Evolutionary conservation across 192 early-diverging fungal species (phyloP).

Genomic region (Anaeromyces robustus): DNA sequence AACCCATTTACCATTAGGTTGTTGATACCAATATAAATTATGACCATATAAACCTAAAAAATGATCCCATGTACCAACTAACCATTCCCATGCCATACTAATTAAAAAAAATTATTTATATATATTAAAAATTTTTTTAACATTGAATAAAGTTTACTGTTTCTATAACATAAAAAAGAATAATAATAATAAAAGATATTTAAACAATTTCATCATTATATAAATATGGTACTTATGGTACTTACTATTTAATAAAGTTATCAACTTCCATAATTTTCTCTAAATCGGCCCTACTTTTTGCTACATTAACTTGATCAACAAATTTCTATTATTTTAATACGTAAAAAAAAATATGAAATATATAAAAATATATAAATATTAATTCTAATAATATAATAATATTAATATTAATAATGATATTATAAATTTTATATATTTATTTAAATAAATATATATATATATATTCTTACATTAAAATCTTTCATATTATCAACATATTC

Average conservation of each 20-base stretch:
- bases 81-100: background rate
- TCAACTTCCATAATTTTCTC: background rate
- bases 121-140: background rate
- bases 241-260: background rate
- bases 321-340: background rate
- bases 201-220: too few relatives aligned
- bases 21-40: background rate
- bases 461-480: too few relatives aligned
- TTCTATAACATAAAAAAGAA: background rate
- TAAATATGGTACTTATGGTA: too few relatives aligned
- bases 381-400: too few relatives aligned
- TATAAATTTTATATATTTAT: too few relatives aligned
- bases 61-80: background rate
- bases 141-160: background rate
- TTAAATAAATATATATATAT: too few relatives aligned
- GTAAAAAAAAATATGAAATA: too few relatives aligned
- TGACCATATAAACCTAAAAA: background rate
- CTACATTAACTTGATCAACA: background rate
- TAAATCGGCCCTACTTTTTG: background rate
- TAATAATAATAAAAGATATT: background rate
- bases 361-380: too few relatives aligned
- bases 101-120: background rate
- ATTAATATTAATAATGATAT: too few relatives aligned
- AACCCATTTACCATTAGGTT: background rate
- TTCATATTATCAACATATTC: too few relatives aligned